Conservation (phyloP, 73 alveolate species). For the Tetrahymena elliotti region DNA sequence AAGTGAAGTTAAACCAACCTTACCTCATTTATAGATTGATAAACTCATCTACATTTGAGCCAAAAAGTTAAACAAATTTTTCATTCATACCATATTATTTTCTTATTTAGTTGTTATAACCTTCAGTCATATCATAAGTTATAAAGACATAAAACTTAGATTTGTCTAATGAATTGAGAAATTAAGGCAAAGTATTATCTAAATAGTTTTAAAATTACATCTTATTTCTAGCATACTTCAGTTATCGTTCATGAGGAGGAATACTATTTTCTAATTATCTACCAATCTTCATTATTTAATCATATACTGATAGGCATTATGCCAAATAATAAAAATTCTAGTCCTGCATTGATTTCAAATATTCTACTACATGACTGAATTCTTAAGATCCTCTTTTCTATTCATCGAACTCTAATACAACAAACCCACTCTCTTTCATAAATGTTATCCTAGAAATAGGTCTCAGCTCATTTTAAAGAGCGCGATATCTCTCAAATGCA, state of each 20-base stretch:
- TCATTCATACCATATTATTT: neutral
- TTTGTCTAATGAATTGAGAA: neutral
- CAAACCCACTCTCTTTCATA: neutral
- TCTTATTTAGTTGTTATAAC: neutral
- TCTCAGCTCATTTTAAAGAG: neutral
- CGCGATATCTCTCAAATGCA: neutral
- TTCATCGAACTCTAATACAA: neutral
- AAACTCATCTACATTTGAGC: neutral
- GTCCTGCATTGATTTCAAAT: neutral
- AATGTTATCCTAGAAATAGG: neutral
- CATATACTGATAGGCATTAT: neutral
- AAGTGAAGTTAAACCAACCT: neutral
- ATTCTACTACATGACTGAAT: neutral
- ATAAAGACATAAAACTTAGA: neutral
- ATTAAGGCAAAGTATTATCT: neutral
- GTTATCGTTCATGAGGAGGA: neutral
- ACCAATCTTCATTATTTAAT: neutral
- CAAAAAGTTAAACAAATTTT: neutral
- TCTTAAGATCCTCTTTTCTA: neutral
- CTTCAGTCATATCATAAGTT: neutral
- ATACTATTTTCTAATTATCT: neutral
- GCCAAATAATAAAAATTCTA: neutral
- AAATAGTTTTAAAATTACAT: neutral
- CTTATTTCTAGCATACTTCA: neutral
- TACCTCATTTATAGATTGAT: neutral